Base-by-base conservation (phyloP, 176 grass and related monocot species). In the Poa pratensis region DNA sequence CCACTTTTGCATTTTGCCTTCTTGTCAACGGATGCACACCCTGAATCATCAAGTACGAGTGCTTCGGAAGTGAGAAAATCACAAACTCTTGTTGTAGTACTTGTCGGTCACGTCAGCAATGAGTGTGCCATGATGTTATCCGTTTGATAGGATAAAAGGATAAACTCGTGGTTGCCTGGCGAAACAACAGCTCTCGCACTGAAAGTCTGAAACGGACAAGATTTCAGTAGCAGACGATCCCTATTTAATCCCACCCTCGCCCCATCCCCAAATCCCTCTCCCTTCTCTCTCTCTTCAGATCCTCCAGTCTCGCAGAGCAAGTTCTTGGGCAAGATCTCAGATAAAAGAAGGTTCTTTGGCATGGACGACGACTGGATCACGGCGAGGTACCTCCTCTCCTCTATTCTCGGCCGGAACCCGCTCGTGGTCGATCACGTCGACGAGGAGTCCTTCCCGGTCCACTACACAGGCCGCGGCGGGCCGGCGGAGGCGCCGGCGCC, bases 341-440 rank as follows among this genome's bases (percentile, higher is more conserved):
- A 13, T 13, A 48, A 48, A 48, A 10, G 12, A 13, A 48, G 0
- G 10, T 48, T 48, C 45, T 48, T 48, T 9, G 19, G 8, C 24
- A 90, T 90, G 88, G 83, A 86, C 73, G 79, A 86, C 63, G 83
- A 86, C 54, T 90, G 88, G 88, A 90, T 90, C 88, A 64, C 83
- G 34, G 88, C 88, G 64, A 77, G 88, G 78, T 89, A 89, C 83
- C 78, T 89, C 17, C 88, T 89, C 11, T 85, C 88, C n/a, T 81
- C 83, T 8, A 53, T 86, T 1, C 69, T 89, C 0, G 83, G 88
- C 27, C 70, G 78, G 11, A 85, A 89, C 78, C 71, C 88, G 0
- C 78, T 86, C 40, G 88, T 89, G 12, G 78, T 89, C 51, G 88
- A 89, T 53, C n/a, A 61, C 88, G 78, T 86, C 52, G 88, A 89